Percentiles rank a stretch among this genome's conserved stretches.
These are phyloP conservation scores for Colletotrichum lini DNA, from an alignment of 2,329 filamentous ascomycete species.

Conservation along the genomic window DNA sequence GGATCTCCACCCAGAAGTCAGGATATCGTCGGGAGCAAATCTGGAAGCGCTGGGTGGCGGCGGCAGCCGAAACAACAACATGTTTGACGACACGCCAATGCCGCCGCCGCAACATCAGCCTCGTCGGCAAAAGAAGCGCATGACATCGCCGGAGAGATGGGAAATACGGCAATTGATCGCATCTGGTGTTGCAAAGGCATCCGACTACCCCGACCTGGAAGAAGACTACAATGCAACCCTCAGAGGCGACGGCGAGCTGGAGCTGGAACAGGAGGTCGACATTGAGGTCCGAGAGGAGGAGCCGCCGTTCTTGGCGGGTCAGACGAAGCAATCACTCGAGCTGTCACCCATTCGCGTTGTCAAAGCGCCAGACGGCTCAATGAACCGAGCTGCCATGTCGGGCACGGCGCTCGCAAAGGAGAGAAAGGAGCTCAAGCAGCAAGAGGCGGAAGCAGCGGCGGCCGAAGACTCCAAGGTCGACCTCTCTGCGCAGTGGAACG, in stretches of 20 bases:
- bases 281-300: constrained; percentile 98
- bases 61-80: constrained; percentile 66
- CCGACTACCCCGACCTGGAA: constrained; percentile 94
- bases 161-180: constrained; percentile 97
- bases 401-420: constrained; percentile 92
- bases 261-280: constrained; percentile 96
- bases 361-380: constrained; percentile 97
- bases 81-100: constrained; percentile 72
- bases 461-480: constrained; percentile 87
- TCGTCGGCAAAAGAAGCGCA: constrained; percentile 83
- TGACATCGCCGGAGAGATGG: constrained; percentile 98
- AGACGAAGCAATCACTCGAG: constrained; percentile 96
- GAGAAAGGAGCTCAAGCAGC: constrained; percentile 87
- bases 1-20: constrained; percentile 83
- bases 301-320: constrained; percentile 93
- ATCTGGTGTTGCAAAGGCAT: constrained; percentile 91
- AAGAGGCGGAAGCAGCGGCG: constrained; percentile 83
- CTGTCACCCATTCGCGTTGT: constrained; percentile 96
- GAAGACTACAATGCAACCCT: constrained; percentile 93
- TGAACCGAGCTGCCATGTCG: constrained; percentile 96
- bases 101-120: constrained; percentile 53
- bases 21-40: constrained; percentile 91
- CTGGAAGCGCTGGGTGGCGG: constrained; percentile 83
- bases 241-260: constrained; percentile 87
- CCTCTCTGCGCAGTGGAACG: constrained; percentile 92